These are phyloP conservation scores for Solanum chilense DNA, from an alignment of 257 asterid genomes.

Conservation along the genomic window DNA sequence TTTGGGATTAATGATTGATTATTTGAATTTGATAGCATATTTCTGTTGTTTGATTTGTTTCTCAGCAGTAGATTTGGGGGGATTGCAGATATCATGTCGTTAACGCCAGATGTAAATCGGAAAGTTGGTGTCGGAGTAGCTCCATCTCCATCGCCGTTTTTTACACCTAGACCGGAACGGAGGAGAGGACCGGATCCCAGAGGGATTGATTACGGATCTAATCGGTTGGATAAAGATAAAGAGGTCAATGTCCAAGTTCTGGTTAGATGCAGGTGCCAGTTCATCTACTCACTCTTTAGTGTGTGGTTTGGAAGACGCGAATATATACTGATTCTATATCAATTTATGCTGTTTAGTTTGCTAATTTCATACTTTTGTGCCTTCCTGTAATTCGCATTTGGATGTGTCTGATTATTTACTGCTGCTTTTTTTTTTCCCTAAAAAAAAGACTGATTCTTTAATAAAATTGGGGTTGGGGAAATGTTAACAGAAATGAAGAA, in stretches of 20 bases:
- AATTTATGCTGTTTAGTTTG: not conserved
- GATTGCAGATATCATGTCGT: slow-evolving; percentile 23
- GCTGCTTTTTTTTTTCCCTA: not conserved
- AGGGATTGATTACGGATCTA: slow-evolving; percentile 36
- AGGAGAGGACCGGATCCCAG: slow-evolving; percentile 48
- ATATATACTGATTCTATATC: not conserved
- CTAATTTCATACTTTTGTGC: not conserved
- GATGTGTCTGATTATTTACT: not conserved
- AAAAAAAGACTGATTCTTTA: no score
- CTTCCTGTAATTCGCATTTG: not conserved
- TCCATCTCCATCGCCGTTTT: slow-evolving; percentile 69
- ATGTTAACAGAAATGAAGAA: not conserved
- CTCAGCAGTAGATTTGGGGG: not conserved
- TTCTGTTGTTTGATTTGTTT: not conserved
- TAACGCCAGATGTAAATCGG: slow-evolving; percentile 55
- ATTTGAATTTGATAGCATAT: not conserved
- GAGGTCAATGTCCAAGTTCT: slow-evolving; percentile 78
- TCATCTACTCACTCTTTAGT: not conserved
- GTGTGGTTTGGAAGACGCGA: not conserved
- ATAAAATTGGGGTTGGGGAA: not conserved
- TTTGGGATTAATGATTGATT: not conserved
- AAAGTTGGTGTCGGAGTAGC: slow-evolving; percentile 43
- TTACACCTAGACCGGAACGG: slow-evolving; percentile 71
- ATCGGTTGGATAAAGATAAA: slow-evolving; percentile 48
- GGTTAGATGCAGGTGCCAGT: slow-evolving; percentile 71